Base-by-base conservation (phyloP, 176 grass and related monocot species). In the Typha latifolia region DNA sequence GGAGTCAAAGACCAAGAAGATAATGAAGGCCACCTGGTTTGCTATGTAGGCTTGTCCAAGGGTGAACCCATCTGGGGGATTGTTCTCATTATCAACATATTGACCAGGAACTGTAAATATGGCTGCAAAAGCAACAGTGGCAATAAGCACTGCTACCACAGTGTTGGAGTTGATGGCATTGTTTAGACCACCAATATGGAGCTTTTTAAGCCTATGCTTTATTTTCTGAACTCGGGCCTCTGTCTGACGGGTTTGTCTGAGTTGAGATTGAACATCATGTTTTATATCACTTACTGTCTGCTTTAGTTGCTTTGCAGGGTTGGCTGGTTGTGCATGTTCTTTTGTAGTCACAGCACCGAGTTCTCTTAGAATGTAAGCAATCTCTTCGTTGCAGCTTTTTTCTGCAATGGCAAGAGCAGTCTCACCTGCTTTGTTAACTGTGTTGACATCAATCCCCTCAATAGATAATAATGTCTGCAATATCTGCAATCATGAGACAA, bases 141-240 rank as follows among this genome's bases (percentile, higher is more conserved):
- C 92, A 51, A 96, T 96, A 49, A 96, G 87, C 67, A 96, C 92
- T 1, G 92, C 92, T 0, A 96, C 92, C 4, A 96, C 82, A 1
- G 92, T 96, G 64, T 91, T 96, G 62, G 92, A 96, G 79, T 80
- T 96, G 48, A 96, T 96, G 65, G 92, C 85, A 27, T 96, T 91
- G 80, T 96, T 96, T 68, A 96, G 80, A 13, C 88, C 92, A 48
- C 92, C 88, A 52, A 91, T 85, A 69, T 96, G 87, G 32, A 96
- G 92, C 72, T 96, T 96, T 62, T 91, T 76, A 49, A 96, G 76
- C 14, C 82, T 82, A 48, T 82, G 88, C 77, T 84, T 96, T 63
- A 96, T 96, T 69, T 91, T 96, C 21, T 96, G 80, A 29, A 96
- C 76, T 14, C 84, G 80, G 84, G 91, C 79, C 70, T 88, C 86